Evolutionary conservation across 768 basidiomycete species (phyloP), one percentile per base, ranked within the genome.

Genomic region (Dioszegia hungarica): DNA sequence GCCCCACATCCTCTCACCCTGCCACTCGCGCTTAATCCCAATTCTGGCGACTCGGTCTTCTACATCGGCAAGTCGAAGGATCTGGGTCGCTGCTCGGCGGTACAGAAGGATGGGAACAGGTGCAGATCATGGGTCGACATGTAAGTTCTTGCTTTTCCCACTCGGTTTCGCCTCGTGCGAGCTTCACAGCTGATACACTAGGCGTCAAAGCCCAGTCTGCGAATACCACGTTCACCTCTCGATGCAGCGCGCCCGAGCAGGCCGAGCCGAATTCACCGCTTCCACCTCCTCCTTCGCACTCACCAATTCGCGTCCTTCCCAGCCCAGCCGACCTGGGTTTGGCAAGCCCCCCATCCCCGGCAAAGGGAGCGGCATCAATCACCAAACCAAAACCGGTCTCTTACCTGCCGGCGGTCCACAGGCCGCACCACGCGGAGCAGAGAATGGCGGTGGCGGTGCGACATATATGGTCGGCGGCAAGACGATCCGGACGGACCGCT

Each of bases 201-300:
- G 86, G 62, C 85, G 91, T 27, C 81, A 88, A 12, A 60, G 66
- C 82, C 86, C 88, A 19, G 85, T 88, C 2, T 99, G 95, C 75
- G 93, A 97, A 39, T 99, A 83, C 76, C 95, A 99, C 77, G 75
- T 97, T 37, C 86, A 90, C 59, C 81, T 81, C 22, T 89, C 92
- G 0, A 84, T 98, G 3, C 81, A 89, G 74, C 79, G 84, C 20
- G 80, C 82, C 15, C 81, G 91, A 9, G 86, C 87, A 0, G 83
- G 82, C 0, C 82, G 94, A 44, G 82, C 94, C 0, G 95, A 99
- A 76, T 95, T 97, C 66, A 82, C 88, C 17, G 78, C 79, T 6
- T 88, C 89, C 27, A 73, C 74, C 3, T 62, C 67, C 5, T 56
- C 67, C 12, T 73, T 70, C 55, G 57, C 53, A 5, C 47, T 75